Conservation (phyloP, 805 yeast species). For the Yarrowia sp. region DNA sequence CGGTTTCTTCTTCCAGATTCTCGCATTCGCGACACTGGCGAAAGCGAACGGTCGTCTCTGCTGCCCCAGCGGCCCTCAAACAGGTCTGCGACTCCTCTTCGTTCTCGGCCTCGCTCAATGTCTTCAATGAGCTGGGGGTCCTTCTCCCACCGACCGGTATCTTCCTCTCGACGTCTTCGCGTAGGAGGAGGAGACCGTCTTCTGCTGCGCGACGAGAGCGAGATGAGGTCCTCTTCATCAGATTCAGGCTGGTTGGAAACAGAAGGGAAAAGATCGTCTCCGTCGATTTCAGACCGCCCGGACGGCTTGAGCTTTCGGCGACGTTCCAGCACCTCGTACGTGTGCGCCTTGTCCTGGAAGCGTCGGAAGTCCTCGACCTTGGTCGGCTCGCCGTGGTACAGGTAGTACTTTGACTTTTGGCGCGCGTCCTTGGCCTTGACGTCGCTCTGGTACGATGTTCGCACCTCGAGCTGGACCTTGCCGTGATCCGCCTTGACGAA, state of each 20-base stretch:
- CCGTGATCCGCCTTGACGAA: slow-evolving; percentile 41
- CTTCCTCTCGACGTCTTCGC: neutral
- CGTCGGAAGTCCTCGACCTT: slow-evolving; percentile 32
- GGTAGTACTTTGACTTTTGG: slow-evolving; percentile 60
- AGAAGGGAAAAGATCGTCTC: slow-evolving; percentile 44
- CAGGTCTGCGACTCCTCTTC: neutral
- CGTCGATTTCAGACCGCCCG: slow-evolving; percentile 29
- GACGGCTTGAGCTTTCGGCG: slow-evolving; percentile 20
- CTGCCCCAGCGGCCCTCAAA: neutral
- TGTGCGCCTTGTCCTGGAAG: slow-evolving; percentile 13
- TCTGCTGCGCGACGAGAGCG: neutral
- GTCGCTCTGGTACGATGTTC: slow-evolving; percentile 56
- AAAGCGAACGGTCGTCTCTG: neutral
- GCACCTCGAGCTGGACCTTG: slow-evolving; percentile 40
- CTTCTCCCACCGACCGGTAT: slow-evolving; percentile 8
- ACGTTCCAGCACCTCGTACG: slow-evolving; percentile 24
- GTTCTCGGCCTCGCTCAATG: neutral
- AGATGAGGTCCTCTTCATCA: slow-evolving; percentile 1
- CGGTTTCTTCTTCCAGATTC: neutral
- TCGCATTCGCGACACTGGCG: slow-evolving; percentile 23
- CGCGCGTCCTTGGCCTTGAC: slow-evolving; percentile 57
- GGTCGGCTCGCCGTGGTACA: slow-evolving; percentile 70
- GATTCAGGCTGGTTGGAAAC: slow-evolving; percentile 28
- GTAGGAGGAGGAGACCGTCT: neutral
- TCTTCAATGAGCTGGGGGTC: slow-evolving; percentile 12